A percentile compares a stretch with the other conserved stretches of the same genome.
These are phyloP conservation scores for Vitis hybrid DNA, from an alignment of 177 flowering plant genomes.

Conservation along the genomic window DNA sequence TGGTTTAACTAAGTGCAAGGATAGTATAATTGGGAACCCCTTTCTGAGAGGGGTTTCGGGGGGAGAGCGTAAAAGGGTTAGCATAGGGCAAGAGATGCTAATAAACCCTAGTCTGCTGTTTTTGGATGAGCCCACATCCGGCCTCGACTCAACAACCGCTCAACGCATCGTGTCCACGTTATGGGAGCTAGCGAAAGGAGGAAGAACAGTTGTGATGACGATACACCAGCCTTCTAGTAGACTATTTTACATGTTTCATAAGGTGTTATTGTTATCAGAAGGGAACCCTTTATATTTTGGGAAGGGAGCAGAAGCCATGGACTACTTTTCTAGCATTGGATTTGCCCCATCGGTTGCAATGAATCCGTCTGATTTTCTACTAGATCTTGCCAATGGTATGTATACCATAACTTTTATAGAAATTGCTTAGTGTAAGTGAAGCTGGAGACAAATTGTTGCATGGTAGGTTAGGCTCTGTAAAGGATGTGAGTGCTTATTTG, in stretches of 20 bases:
- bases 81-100: conserved; percentile 78
- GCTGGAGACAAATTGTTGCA: too few relatives aligned
- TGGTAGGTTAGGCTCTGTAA: too few relatives aligned
- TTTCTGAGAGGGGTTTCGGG: conserved; percentile 50
- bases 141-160: conserved; percentile 79
- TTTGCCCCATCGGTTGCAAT: conserved; percentile 49
- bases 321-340: conserved; percentile 58
- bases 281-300: conserved; percentile 68
- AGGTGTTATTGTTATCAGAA: conserved; percentile 65
- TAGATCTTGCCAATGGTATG: conserved; percentile 86
- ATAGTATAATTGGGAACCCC: conserved; percentile 44
- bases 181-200: conserved; percentile 52
- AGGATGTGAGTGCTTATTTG: too few relatives aligned
- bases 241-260: conserved; percentile 73
- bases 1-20: conserved; percentile 52
- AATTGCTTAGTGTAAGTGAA: not conserved
- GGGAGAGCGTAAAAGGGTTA: conserved; percentile 54
- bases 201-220: conserved; percentile 65
- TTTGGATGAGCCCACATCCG: conserved; percentile 84
- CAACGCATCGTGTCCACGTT: conserved; percentile 60
- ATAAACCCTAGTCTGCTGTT: conserved; percentile 72
- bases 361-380: conserved; percentile 75
- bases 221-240: conserved; percentile 88
- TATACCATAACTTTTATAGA: not conserved
- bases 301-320: conserved; percentile 44